Percentiles rank a stretch among this genome's conserved stretches.
phyloP scores from a whole-genome alignment of 164 flowering plant species.

The Saururus chinensis region DNA sequence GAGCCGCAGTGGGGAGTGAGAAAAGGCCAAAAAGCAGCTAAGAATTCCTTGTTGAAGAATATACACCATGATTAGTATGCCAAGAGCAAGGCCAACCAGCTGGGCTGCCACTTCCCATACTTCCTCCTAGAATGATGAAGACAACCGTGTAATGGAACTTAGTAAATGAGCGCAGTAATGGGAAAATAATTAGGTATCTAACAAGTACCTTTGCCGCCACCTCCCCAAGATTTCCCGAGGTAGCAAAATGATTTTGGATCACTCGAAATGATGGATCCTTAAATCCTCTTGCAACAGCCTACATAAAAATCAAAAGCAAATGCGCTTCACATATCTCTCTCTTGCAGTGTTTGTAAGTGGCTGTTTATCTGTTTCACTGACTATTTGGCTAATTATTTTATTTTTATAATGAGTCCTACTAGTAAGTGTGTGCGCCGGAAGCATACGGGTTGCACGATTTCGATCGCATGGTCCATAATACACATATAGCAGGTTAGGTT shows the following conservation, averaged over 20 bases:
- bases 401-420: too few species aligned
- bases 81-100: conserved; percentile 74
- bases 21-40: background rate
- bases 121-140: conserved; percentile 58
- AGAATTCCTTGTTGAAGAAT: background rate
- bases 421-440: too few species aligned
- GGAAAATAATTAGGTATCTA: background rate
- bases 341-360: background rate
- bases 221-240: conserved; percentile 82
- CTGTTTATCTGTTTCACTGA: background rate
- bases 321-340: background rate
- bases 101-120: conserved; percentile 98
- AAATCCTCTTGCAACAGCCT: conserved; percentile 92
- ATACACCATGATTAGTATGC: conserved; percentile 63
- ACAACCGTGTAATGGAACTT: conserved; percentile 1
- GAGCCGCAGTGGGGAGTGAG: background rate
- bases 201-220: conserved; percentile 79
- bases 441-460: too few species aligned
- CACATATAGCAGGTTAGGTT: too few species aligned
- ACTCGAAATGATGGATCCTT: conserved; percentile 94
- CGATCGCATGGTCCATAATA: too few species aligned
- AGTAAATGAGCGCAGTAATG: background rate
- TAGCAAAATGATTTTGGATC: conserved; percentile 89
- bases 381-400: too few species aligned
- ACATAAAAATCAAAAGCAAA: conserved; percentile 2